Percentiles rank a stretch among this genome's conserved stretches.
phyloP scores from a whole-genome alignment of 257 asterid species.

The Asclepias syriaca region DNA sequence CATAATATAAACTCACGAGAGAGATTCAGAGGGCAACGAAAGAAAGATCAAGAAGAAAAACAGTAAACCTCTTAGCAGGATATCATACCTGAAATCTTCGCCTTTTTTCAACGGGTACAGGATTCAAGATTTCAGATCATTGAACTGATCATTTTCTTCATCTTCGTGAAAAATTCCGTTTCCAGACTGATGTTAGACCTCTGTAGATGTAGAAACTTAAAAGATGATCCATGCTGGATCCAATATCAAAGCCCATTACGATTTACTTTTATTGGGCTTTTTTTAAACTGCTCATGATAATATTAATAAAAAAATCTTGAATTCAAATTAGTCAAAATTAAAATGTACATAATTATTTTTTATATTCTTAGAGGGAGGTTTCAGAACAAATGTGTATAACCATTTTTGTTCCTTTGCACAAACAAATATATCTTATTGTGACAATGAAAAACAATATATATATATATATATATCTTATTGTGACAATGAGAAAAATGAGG shows the following conservation, averaged over 20 bases:
- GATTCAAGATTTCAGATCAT: conserved; percentile 1
- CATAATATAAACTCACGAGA: not conserved
- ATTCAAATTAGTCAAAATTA: too few relatives aligned
- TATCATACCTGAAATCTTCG: conserved; percentile 1
- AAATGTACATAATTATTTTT: too few relatives aligned
- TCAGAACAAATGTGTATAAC: not conserved
- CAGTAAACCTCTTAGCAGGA: too few relatives aligned
- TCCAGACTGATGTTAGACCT: not conserved
- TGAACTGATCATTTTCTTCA: not conserved
- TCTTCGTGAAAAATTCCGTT: not conserved
- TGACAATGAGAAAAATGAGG: too few relatives aligned
- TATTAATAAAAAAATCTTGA: too few relatives aligned
- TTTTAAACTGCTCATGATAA: too few relatives aligned
- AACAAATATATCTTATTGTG: not conserved
- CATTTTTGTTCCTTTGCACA: not conserved
- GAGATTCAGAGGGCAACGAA: not conserved
- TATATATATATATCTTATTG: too few relatives aligned
- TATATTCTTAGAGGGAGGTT: too few relatives aligned
- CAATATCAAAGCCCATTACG: not conserved
- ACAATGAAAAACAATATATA: not conserved
- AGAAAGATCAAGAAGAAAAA: not conserved
- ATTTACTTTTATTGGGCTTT: not conserved
- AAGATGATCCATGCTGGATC: not conserved
- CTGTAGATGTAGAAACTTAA: not conserved
- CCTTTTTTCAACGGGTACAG: not conserved